Percentiles rank a stretch among this genome's conserved stretches.
Conservation (phyloP, 345 rosid species). For the Hibiscus syriacus region DNA sequence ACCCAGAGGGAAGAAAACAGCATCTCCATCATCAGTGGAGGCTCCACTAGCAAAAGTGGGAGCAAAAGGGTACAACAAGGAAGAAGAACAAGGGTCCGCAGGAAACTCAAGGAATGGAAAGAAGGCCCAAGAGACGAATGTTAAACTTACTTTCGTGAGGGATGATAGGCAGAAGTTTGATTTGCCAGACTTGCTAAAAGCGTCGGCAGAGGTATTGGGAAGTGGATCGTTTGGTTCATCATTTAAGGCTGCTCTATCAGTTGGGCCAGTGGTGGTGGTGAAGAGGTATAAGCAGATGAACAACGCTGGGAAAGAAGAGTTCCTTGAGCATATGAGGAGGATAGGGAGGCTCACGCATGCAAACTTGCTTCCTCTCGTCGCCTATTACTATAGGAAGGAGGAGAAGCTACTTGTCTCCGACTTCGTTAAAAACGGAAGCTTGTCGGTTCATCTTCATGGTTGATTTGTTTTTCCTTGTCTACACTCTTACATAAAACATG, state of each 20-base stretch:
- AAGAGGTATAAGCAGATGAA: slow-evolving; percentile 91
- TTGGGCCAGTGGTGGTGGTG: slow-evolving; percentile 65
- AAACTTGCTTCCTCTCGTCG: slow-evolving; percentile 72
- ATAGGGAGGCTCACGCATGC: slow-evolving; percentile 63
- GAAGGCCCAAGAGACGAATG: slow-evolving; percentile 10
- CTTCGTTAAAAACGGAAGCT: slow-evolving; percentile 52
- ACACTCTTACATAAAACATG: no score
- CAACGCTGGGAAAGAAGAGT: slow-evolving; percentile 66
- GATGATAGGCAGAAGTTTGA: slow-evolving; percentile 71
- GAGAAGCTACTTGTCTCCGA: slow-evolving; percentile 80
- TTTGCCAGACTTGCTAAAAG: slow-evolving; percentile 63
- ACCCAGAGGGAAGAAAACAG: background rate
- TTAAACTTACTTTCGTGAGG: slow-evolving; percentile 54
- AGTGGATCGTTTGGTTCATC: slow-evolving; percentile 82
- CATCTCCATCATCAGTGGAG: slow-evolving; percentile 24
- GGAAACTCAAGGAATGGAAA: slow-evolving; percentile 1
- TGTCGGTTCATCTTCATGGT: slow-evolving; percentile 88
- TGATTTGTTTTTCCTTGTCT: slow-evolving; percentile 31
- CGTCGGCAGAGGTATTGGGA: slow-evolving; percentile 86
- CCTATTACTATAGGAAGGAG: slow-evolving; percentile 81
- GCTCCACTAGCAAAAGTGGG: slow-evolving; percentile 38
- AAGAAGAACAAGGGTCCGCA: slow-evolving; percentile 15
- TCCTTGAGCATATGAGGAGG: slow-evolving; percentile 82
- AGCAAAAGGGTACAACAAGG: slow-evolving; percentile 30
- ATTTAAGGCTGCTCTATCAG: slow-evolving; percentile 53